A percentile compares a stretch with the other conserved stretches of the same genome.
Evolutionary conservation across 176 grass and related monocot species (phyloP).

Genomic region (Carex myosuroides): DNA sequence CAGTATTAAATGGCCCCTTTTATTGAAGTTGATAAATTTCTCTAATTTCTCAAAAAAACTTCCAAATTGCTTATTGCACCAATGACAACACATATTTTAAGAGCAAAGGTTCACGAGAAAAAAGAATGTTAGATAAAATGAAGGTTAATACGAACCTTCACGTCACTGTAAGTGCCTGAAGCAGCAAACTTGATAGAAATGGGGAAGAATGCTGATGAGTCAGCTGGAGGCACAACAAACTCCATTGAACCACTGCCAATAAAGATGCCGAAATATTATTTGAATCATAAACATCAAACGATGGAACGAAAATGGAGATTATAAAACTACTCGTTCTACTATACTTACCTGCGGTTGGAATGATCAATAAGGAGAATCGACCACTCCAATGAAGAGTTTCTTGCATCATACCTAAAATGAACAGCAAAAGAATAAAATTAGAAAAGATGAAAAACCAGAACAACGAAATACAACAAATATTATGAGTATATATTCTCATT

Average conservation of each 20-base stretch:
- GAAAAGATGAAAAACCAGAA: slow-evolving; percentile 1
- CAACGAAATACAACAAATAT: not conserved
- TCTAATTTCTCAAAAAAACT: not conserved
- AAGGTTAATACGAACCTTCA: slow-evolving; percentile 56
- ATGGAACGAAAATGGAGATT: not conserved
- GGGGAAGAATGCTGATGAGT: slow-evolving; percentile 67
- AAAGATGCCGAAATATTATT: not conserved
- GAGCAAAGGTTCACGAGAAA: not conserved
- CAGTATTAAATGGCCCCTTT: too few relatives aligned
- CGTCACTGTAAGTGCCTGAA: slow-evolving; percentile 58
- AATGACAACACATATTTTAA: not conserved
- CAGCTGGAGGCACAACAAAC: slow-evolving; percentile 64
- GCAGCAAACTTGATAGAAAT: slow-evolving; percentile 70
- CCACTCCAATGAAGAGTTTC: slow-evolving; percentile 71
- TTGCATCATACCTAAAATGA: slow-evolving; percentile 63
- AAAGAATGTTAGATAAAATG: not conserved
- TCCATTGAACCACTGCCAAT: slow-evolving; percentile 79
- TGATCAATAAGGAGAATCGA: slow-evolving; percentile 80
- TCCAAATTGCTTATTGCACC: not conserved
- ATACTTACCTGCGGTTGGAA: slow-evolving; percentile 64
- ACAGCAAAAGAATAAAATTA: not conserved
- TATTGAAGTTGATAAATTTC: not conserved
- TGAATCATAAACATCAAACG: not conserved
- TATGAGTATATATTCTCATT: not conserved
- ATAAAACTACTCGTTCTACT: not conserved